These are phyloP conservation scores for Porodaedalea pini DNA, from an alignment of 1,284 basidiomycete species.

Conservation along the genomic window DNA sequence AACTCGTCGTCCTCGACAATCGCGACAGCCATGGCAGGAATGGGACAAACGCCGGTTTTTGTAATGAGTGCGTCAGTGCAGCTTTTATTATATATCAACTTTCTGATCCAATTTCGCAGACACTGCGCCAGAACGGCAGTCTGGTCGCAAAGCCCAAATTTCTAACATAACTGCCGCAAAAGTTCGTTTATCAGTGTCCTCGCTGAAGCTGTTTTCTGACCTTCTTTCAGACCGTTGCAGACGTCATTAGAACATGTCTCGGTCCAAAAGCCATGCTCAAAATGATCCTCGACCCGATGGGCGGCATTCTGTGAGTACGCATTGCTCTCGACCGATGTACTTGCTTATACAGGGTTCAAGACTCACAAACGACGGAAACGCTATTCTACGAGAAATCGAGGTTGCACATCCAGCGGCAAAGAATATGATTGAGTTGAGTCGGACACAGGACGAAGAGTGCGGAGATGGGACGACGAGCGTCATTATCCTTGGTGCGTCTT, in stretches of 20 bases:
- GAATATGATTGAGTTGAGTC: slow-evolving; percentile 97
- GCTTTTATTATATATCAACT: not conserved
- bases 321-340: not conserved
- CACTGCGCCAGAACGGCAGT: slow-evolving; percentile 89
- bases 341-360: slow-evolving; percentile 37
- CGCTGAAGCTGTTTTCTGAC: slow-evolving; percentile 8
- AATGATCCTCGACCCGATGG: slow-evolving; percentile 99
- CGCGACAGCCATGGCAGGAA: slow-evolving; percentile 14
- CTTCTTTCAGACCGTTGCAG: slow-evolving; percentile 79
- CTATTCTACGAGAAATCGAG: slow-evolving; percentile 95
- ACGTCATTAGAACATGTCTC: slow-evolving; percentile 97
- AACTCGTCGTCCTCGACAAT: not conserved
- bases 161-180: slow-evolving; percentile 98
- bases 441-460: slow-evolving; percentile 98
- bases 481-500: slow-evolving; percentile 83
- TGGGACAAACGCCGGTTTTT: slow-evolving; percentile 36
- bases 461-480: slow-evolving; percentile 98
- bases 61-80: slow-evolving; percentile 40
- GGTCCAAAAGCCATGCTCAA: slow-evolving; percentile 99
- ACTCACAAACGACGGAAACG: slow-evolving; percentile 96
- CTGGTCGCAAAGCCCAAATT: slow-evolving; percentile 92
- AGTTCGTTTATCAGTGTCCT: slow-evolving; percentile 42
- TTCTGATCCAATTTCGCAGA: slow-evolving; percentile 44
- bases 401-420: slow-evolving; percentile 98
- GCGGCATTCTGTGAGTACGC: slow-evolving; percentile 80